Evolutionary conservation across 2,329 filamentous ascomycete species (phyloP), one percentile per base, ranked within the genome.

Genomic region (Pseudocercospora fijiensis): DNA sequence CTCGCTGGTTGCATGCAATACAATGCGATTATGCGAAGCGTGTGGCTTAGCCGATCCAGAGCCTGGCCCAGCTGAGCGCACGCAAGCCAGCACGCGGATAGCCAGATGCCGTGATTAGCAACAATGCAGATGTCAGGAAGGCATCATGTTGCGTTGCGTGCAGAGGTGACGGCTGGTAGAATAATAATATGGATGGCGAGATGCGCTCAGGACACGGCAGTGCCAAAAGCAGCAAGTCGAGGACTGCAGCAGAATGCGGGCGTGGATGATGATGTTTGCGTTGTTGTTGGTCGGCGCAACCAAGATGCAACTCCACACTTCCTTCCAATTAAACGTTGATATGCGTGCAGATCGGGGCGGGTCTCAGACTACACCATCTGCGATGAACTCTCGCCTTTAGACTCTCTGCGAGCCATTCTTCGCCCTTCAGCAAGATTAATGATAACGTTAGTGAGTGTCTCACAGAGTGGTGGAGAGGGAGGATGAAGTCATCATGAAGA

Each of bases 251-350:
- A 53, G 16, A 53, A 26, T 28, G 8, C 22, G 49, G 18, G 45
- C 45, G 4, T 53, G 24, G 49, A 53, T 53, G 49, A 53, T 53
- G 49, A 53, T 53, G 49, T 53, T 53, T 30, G 49, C 49, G 51
- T 30, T 28, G 16, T 33, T 11, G 53, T 56, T 56, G 53, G 28
- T 56, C 53, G 53, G 53, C 28, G 53, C 53, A 53, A 53, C 49
- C 49, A 26, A 24, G n/a, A 56, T 56, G 53, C 27, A 13, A 13
- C 27, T 37, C n/a, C 30, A 30, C 53, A 56, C n/a, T 41, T 33
- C 18, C 53, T 37, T 56, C 53, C 53, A 56, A 56, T 56, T 41
- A 56, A 56, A 56, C 53, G 53, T 56, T 56, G 53, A 56, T 56
- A 56, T 56, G 53, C 28, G 28, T 24, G 49, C 24, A 53, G 49